Evolutionary conservation across 192 early-diverging fungal genomes (phyloP), one percentile per base, ranked within the genome.

Genomic region (Rhizophagus prolifer): DNA sequence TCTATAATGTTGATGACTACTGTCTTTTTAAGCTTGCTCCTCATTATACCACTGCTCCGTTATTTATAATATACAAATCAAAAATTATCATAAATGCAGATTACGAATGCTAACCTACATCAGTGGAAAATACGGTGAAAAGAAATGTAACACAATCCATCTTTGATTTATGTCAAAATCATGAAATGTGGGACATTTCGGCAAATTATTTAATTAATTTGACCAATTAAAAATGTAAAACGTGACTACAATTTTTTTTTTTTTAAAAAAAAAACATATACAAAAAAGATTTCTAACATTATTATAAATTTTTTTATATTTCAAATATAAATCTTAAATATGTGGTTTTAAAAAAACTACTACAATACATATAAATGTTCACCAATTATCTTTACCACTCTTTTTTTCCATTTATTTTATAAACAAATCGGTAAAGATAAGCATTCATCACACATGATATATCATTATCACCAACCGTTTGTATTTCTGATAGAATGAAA

Each of bases 121-220:
- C 62, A 30, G 62, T 64, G 62, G 62, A 30, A 30, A 64, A 64
- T 64, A 64, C 62, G 62, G 62, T 63, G 12, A 63, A 31, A 26
- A 63, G 13, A 30, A 16, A 9, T 63, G 28, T 63, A 16, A 30
- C 16, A 30, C 28, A 25, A 30, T 16, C n/a, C 10, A 14, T 6
- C 13, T 30, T 21, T 30, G 5, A 63, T 30, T 63, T 30, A 63
- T 63, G 28, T 25, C 31, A 63, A 63, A 63, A 31, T 30, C 28
- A 63, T 63, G 62, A 30, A 30, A 63, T 63, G n/a, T 14, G 13
- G 12, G 26, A 63, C 26, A 30, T 63, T 63, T 26, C 28, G n/a
- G 13, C 62, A 63, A 63, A 63, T 30, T 25, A 30, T 30, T 63
- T 14, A 38, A 38, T 63, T 30, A 14, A 26, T 63, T 14, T 63